Evolutionary conservation across 83 land plant genomes (phyloP), one percentile per base, ranked within the genome.

Genomic region (Thuja plicata): DNA sequence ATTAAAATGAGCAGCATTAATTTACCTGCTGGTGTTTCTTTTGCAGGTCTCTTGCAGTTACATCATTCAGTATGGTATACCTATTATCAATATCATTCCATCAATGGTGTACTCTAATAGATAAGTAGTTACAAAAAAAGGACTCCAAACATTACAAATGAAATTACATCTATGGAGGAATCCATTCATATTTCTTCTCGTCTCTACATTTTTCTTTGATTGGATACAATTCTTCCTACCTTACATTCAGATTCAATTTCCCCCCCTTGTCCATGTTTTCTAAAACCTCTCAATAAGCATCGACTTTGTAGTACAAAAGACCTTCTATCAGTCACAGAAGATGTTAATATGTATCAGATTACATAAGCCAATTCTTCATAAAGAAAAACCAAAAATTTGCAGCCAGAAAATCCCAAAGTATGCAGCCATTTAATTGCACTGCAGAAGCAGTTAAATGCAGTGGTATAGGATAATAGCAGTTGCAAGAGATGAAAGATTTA

Each of bases 31-130:
- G 94, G 87, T 93, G 94, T 12, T 86, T 86, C 86, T 91, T 91
- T 87, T 93, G 93, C 87, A 93, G 89, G 41, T 93, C 94, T 74
- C 94, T 89, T 88, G 93, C 93, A 27, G 94, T 93, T 24, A 93
- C 93, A 87, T 93, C 94, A 79, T 93, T 93, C 45, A 93, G 87
- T 19, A 93, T 91, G 38, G 94, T 92, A 79, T 92, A 92, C 88
- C 94, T 92, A 91, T 46, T 70, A 41, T 76, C 87, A 87, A 37
- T 57, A 84, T 10, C 45, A 21, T 35, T 17, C 6, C 89, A 32
- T 43, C 16, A 50, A 66, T 57, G 8, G 32, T 46, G 34, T 57
- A 57, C 46, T 0, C 34, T 66, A 40, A 21, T 57, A 86, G n/a
- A 66, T 24, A 8, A 40, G 38, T 52, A 52, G 15, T 52, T 50